Percentiles rank a stretch among this genome's conserved stretches.
Evolutionary conservation across 2,329 filamentous ascomycete genomes (phyloP).

Genomic region (Sphaerulina musiva): DNA sequence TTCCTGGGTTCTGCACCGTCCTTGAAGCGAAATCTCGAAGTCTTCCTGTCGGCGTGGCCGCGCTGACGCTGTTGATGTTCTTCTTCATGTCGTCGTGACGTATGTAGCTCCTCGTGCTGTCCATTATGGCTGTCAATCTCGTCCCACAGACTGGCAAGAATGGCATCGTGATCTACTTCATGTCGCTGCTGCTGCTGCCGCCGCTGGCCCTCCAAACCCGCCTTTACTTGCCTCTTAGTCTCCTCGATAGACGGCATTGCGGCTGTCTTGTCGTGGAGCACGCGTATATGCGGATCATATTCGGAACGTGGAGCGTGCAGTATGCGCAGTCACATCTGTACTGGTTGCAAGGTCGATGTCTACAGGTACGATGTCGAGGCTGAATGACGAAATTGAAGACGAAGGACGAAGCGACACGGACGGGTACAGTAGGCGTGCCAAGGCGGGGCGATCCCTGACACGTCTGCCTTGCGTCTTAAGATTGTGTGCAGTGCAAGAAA

Average conservation of each 20-base stretch:
- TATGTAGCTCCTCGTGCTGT: slow-evolving; percentile 13
- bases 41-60: background rate
- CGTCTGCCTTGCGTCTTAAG: slow-evolving; percentile 3
- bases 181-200: slow-evolving; percentile 4
- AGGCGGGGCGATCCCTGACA: background rate
- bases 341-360: no score
- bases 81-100: slow-evolving; percentile 3
- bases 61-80: background rate
- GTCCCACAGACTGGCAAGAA: slow-evolving; percentile 29
- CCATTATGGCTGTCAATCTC: slow-evolving; percentile 33
- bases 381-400: background rate
- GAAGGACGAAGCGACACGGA: background rate
- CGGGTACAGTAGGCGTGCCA: background rate
- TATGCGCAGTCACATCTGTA: background rate
- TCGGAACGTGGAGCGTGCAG: no score
- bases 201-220: slow-evolving; percentile 17
- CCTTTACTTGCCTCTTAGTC: slow-evolving; percentile 28
- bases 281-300: slow-evolving; percentile 8
- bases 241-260: slow-evolving; percentile 33
- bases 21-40: slow-evolving; percentile 31
- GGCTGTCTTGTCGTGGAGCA: slow-evolving; percentile 2
- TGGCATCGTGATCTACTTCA: slow-evolving; percentile 30
- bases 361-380: no score
- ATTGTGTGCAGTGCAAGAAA: slow-evolving; percentile 7
- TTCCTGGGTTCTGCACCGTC: slow-evolving; percentile 20